phyloP scores from a whole-genome alignment of 2,329 filamentous ascomycete genomes.

The Colletotrichum truncatum region DNA sequence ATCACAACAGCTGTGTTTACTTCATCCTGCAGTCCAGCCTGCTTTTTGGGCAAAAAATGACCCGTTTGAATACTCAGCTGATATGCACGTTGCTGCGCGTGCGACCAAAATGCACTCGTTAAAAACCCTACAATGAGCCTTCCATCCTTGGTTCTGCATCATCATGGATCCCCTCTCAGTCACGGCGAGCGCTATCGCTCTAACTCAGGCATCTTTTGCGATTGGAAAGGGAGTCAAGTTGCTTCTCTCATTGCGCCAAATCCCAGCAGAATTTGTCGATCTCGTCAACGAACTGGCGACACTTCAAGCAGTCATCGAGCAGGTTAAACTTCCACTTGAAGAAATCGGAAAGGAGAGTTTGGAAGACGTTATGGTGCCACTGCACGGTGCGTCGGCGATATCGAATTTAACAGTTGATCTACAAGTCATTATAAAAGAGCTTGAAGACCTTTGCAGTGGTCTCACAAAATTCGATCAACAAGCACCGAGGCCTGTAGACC shows the following conservation, averaged over 20 bases:
- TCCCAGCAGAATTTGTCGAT: conserved; percentile 6
- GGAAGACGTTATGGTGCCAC: not conserved
- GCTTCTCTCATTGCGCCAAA: not conserved
- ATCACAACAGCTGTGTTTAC: not conserved
- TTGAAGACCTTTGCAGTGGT: not conserved
- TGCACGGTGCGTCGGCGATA: not conserved
- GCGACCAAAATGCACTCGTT: too few relatives aligned
- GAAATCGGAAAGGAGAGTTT: not conserved
- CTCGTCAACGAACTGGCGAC: not conserved
- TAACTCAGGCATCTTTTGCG: not conserved
- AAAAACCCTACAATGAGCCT: too few relatives aligned
- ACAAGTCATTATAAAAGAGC: not conserved
- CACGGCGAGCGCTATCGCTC: conserved; percentile 3
- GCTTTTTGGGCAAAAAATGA: not conserved
- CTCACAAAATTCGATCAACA: not conserved
- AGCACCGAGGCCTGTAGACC: not conserved
- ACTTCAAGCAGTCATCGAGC: not conserved
- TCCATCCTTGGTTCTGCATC: not conserved
- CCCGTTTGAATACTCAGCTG: conserved; percentile 2
- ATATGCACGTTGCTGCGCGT: not conserved
- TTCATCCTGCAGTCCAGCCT: not conserved
- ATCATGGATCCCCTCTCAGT: conserved; percentile 5
- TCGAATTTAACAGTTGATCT: not conserved
- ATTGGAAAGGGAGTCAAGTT: conserved; percentile 1
- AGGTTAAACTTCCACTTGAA: not conserved